Percentiles rank a stretch among this genome's conserved stretches.
phyloP scores from a whole-genome alignment of 2,329 filamentous ascomycete genomes.

The Sporothrix euskadiensis region DNA sequence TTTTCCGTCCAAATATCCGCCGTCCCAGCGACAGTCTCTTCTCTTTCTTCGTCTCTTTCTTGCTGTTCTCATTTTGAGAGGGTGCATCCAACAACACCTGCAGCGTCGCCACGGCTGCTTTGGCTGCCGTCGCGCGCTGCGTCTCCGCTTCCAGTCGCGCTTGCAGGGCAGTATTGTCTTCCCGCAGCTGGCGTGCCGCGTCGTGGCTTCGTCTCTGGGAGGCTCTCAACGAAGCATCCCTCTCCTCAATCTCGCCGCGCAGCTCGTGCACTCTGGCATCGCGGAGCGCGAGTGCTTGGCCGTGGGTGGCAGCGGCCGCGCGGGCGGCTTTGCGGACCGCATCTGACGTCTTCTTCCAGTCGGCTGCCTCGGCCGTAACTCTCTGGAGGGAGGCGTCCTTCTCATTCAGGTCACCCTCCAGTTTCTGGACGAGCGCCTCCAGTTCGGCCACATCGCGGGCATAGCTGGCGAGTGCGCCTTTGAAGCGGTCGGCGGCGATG shows the following conservation, averaged over 20 bases:
- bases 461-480: constrained; percentile 55
- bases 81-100: constrained; percentile 45
- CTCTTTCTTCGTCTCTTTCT: not conserved
- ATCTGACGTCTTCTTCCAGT: constrained; percentile 32
- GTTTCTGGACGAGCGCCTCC: constrained; percentile 51
- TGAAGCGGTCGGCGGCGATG: constrained; percentile 51
- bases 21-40: not conserved
- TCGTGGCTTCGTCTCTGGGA: constrained; percentile 44
- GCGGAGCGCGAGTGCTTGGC: constrained; percentile 50
- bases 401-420: constrained; percentile 46
- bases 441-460: constrained; percentile 53
- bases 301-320: constrained; percentile 46
- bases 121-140: constrained; percentile 45
- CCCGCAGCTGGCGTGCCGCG: constrained; percentile 47
- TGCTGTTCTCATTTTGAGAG: not conserved
- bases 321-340: constrained; percentile 26
- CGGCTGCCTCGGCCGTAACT: constrained; percentile 30
- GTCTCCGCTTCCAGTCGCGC: constrained; percentile 43
- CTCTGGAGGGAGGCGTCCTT: constrained; percentile 31
- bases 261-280: constrained; percentile 55
- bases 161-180: constrained; percentile 48
- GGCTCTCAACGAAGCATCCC: constrained; percentile 48
- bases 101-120: constrained; percentile 51
- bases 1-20: not conserved
- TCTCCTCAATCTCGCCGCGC: constrained; percentile 49